These are phyloP conservation scores for Mycena chlorophos DNA, from an alignment of 768 basidiomycete species.

Conservation along the genomic window DNA sequence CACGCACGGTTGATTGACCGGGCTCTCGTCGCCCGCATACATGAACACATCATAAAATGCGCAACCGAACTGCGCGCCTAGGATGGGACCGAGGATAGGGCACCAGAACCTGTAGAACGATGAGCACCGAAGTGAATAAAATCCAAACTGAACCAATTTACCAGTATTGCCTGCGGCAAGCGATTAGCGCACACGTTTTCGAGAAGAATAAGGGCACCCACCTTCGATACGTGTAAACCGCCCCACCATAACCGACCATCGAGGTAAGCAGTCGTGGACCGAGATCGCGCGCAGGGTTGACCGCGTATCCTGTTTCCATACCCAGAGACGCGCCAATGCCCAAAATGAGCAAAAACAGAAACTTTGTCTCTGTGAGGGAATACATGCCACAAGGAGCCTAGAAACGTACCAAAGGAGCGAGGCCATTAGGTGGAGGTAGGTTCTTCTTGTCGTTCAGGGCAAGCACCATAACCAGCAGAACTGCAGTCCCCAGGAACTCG, in stretches of 20 bases:
- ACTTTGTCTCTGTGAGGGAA: not conserved
- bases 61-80: conserved; percentile 56
- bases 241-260: conserved; percentile 70
- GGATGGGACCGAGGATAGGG: conserved; percentile 57
- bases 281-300: conserved; percentile 44
- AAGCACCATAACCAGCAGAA: conserved; percentile 59
- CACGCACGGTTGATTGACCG: conserved; percentile 55
- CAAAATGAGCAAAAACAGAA: conserved; percentile 56
- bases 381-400: no score
- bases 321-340: conserved; percentile 62
- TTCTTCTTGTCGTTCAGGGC: conserved; percentile 56
- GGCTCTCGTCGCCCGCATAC: conserved; percentile 55
- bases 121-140: not conserved
- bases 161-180: conserved; percentile 57
- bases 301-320: conserved; percentile 56
- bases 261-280: conserved; percentile 53
- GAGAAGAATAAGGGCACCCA: conserved; percentile 22
- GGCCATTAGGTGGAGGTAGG: conserved; percentile 45
- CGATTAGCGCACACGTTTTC: conserved; percentile 5
- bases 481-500: conserved; percentile 60
- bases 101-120: conserved; percentile 53
- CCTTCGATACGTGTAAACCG: conserved; percentile 48
- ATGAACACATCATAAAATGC: conserved; percentile 60
- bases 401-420: conserved; percentile 47
- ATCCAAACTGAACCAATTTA: conserved; percentile 1